These are phyloP conservation scores for Agrocybe pediades DNA, from an alignment of 768 basidiomycete species.

Conservation along the genomic window DNA sequence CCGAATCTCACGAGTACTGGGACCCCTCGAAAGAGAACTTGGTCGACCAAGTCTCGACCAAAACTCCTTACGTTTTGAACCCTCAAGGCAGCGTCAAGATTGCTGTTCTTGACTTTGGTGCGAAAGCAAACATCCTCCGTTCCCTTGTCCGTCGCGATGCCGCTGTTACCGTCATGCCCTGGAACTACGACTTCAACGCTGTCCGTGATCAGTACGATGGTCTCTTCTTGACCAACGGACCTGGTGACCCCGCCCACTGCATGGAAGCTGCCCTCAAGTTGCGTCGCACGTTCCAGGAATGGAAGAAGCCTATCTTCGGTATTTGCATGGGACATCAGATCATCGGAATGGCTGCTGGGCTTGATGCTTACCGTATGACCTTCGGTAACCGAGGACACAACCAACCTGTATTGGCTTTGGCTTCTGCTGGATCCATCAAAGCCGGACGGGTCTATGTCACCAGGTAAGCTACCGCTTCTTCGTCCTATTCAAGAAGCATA, in stretches of 20 bases:
- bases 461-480: conserved; percentile 49
- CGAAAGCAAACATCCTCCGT: conserved; percentile 96
- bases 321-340: conserved; percentile 99
- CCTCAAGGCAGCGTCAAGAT: conserved; percentile 86
- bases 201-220: conserved; percentile 92
- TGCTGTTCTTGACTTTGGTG: conserved; percentile 95
- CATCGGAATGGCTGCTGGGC: conserved; percentile 94
- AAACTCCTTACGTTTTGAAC: conserved; percentile 82
- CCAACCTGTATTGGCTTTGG: conserved; percentile 95
- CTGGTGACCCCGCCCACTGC: conserved; percentile 91
- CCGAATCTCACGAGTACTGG: conserved; percentile 79
- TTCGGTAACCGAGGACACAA: conserved; percentile 99
- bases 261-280: conserved; percentile 83
- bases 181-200: conserved; percentile 96
- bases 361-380: conserved; percentile 97
- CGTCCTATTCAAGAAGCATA: background rate
- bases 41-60: conserved; percentile 91
- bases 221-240: conserved; percentile 95
- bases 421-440: conserved; percentile 90
- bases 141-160: conserved; percentile 90
- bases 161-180: conserved; percentile 92
- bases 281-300: conserved; percentile 80
- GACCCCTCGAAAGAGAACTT: conserved; percentile 92
- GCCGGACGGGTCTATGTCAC: conserved; percentile 98
- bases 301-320: conserved; percentile 94